Evolutionary conservation across 164 flowering plant genomes (phyloP).

Genomic region (Annona squamosa): DNA sequence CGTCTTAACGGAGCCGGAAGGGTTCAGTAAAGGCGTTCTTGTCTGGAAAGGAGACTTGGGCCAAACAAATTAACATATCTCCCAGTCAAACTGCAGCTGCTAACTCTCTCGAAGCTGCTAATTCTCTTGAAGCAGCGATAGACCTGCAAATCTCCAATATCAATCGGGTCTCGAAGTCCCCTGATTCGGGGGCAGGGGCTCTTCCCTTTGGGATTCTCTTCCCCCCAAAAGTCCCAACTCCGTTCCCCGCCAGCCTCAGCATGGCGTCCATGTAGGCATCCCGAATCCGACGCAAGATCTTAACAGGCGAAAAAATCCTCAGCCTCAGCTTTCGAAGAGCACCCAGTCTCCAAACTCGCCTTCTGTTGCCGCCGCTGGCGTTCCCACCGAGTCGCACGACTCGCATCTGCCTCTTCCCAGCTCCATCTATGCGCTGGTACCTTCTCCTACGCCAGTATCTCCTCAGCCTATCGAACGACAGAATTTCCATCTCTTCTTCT

Average conservation of each 20-base stretch:
- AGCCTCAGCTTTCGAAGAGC: background rate
- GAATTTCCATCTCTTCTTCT: constrained; percentile 1
- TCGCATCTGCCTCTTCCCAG: constrained; percentile 2
- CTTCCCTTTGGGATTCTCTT: background rate
- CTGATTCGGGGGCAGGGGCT: background rate
- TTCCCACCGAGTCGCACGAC: constrained; percentile 1
- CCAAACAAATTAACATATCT: background rate
- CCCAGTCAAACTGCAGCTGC: background rate
- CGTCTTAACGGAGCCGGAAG: background rate
- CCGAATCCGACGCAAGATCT: constrained; percentile 7
- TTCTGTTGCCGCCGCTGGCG: constrained; percentile 6
- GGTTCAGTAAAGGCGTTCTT: too few species aligned
- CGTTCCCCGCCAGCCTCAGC: constrained; percentile 1
- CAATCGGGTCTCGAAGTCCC: constrained; percentile 12
- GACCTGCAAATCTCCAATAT: constrained; percentile 13
- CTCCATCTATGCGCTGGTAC: constrained; percentile 11
- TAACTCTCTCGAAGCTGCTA: background rate
- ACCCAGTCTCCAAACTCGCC: background rate
- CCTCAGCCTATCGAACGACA: background rate
- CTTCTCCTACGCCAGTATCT: constrained; percentile 6
- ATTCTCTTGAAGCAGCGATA: constrained; percentile 11
- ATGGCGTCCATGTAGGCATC: constrained; percentile 6
- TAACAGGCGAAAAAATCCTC: constrained; percentile 1
- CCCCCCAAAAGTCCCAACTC: background rate
- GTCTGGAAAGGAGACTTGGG: too few species aligned